Evolutionary conservation across 202 grass and related monocot species (phyloP).

Genomic region (Brachypodium distachyon): DNA sequence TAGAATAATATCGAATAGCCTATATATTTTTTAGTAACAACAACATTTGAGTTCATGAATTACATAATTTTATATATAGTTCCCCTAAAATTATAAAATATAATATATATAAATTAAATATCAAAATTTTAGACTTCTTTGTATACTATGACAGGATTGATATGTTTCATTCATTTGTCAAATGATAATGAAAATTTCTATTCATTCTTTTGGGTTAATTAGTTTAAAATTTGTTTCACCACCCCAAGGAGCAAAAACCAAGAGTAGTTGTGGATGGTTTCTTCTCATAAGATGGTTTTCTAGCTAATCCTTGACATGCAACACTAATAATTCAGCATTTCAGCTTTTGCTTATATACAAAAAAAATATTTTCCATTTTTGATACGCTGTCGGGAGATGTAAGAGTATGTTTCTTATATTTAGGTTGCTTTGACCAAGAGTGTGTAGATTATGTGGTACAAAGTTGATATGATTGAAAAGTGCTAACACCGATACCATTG

Average conservation of each 20-base stretch:
- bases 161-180: background rate
- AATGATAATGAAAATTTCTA: background rate
- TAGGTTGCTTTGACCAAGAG: background rate
- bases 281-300: background rate
- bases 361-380: background rate
- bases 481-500: no score
- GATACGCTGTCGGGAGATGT: background rate
- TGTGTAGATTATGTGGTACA: background rate
- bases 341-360: background rate
- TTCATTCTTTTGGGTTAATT: background rate
- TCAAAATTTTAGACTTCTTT: no score
- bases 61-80: no score
- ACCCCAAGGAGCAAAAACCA: background rate
- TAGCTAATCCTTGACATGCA: background rate
- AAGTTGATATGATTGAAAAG: background rate
- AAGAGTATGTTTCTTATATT: background rate
- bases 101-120: no score
- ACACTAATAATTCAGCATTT: no score
- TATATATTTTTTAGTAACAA: no score
- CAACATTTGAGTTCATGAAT: no score
- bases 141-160: no score
- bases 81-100: no score
- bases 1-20: no score
- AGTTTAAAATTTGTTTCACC: background rate
- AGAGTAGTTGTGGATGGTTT: background rate